A percentile compares a stretch with the other conserved stretches of the same genome.
Evolutionary conservation across 164 flowering plant genomes (phyloP).

Genomic region (Magnolia changhungtana): DNA sequence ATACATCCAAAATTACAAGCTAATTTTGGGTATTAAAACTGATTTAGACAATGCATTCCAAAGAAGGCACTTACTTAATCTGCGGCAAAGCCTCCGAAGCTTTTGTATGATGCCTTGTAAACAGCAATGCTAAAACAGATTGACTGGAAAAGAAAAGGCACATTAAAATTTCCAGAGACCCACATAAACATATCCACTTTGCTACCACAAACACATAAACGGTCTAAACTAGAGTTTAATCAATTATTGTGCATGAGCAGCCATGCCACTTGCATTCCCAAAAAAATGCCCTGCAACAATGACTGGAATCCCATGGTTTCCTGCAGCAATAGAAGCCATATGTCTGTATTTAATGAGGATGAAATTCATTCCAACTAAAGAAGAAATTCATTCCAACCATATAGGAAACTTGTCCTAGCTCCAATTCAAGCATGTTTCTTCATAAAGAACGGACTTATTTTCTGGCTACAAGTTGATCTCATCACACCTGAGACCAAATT

Average conservation of each 20-base stretch:
- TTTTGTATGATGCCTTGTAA: slow-evolving; percentile 92
- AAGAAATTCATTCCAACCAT: too few relatives aligned
- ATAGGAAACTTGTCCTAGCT: too few relatives aligned
- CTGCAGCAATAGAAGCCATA: slow-evolving; percentile 89
- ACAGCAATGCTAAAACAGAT: slow-evolving; percentile 68
- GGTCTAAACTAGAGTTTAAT: neutral
- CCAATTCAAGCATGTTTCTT: too few relatives aligned
- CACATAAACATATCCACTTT: neutral
- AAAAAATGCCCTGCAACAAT: slow-evolving; percentile 79
- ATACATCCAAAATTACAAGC: too few relatives aligned
- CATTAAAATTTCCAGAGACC: neutral
- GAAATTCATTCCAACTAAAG: neutral
- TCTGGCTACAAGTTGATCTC: too few relatives aligned
- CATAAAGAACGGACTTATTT: too few relatives aligned
- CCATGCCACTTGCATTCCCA: slow-evolving; percentile 99
- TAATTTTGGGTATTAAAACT: too few relatives aligned
- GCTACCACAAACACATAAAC: neutral
- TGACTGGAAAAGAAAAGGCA: neutral
- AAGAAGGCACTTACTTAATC: slow-evolving; percentile 85
- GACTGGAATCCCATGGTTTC: slow-evolving; percentile 91
- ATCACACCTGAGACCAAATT: too few relatives aligned
- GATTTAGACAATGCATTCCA: too few relatives aligned
- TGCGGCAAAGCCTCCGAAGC: slow-evolving; percentile 99
- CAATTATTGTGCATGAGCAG: slow-evolving; percentile 90
- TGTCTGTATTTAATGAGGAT: slow-evolving; percentile 46